Evolutionary conservation across 2,329 filamentous ascomycete species (phyloP).

Genomic region (Pseudogymnoascus sp.): DNA sequence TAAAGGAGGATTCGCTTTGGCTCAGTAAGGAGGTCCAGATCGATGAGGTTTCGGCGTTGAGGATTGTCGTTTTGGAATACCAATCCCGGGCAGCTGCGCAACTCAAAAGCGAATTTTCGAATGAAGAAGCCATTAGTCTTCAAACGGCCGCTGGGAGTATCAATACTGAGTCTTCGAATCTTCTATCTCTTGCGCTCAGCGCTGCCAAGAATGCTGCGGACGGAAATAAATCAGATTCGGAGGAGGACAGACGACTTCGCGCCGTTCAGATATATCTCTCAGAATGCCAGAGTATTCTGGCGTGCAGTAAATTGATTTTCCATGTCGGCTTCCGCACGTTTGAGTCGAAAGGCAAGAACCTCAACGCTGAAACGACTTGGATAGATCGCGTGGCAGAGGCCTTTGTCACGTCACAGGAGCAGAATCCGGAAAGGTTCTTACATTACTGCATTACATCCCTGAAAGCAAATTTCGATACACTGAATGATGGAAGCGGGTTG

Average conservation of each 20-base stretch:
- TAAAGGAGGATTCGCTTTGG: slow-evolving; percentile 83
- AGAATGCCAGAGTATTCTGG: slow-evolving; percentile 61
- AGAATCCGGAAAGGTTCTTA: slow-evolving; percentile 14
- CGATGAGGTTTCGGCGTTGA: slow-evolving; percentile 73
- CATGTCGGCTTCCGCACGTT: slow-evolving; percentile 25
- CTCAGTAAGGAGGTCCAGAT: slow-evolving; percentile 69
- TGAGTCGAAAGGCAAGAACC: slow-evolving; percentile 12
- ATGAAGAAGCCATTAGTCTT: slow-evolving; percentile 68
- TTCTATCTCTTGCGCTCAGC: slow-evolving; percentile 39
- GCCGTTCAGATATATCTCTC: slow-evolving; percentile 63
- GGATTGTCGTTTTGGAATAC: slow-evolving; percentile 74
- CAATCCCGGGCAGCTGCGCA: slow-evolving; percentile 70
- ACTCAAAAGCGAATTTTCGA: slow-evolving; percentile 62
- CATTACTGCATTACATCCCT: slow-evolving; percentile 39
- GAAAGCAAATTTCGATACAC: slow-evolving; percentile 38
- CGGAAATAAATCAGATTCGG: slow-evolving; percentile 50
- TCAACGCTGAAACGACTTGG: slow-evolving; percentile 8
- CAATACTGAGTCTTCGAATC: slow-evolving; percentile 48
- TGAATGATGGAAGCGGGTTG: slow-evolving; percentile 38
- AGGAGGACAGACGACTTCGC: slow-evolving; percentile 55
- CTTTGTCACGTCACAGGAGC: slow-evolving; percentile 11
- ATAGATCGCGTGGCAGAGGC: slow-evolving; percentile 10
- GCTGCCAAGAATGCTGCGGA: slow-evolving; percentile 12
- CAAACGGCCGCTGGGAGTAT: slow-evolving; percentile 63
- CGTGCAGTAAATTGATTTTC: slow-evolving; percentile 45